These are phyloP conservation scores for Aspergillus aculeatinus DNA, from an alignment of 2,329 filamentous ascomycete genomes.

Conservation along the genomic window DNA sequence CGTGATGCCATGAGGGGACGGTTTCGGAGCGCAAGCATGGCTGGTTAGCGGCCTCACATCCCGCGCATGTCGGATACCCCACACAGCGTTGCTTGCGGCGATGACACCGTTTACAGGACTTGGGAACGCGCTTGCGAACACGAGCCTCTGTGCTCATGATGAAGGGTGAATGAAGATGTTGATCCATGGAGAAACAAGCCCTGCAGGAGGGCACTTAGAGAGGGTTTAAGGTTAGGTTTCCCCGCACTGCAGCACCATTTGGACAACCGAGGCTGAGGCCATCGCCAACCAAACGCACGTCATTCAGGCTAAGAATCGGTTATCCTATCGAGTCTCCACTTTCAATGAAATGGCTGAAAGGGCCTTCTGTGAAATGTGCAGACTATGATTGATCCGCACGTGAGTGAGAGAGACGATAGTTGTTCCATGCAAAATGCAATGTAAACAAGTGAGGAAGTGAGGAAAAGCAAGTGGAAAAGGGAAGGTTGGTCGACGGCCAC, in stretches of 20 bases:
- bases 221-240: not conserved
- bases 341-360: not conserved
- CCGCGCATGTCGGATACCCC: slow-evolving; percentile 21
- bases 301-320: not conserved
- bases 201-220: no score
- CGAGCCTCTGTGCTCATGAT: slow-evolving; percentile 7
- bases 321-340: not conserved
- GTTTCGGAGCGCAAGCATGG: slow-evolving; percentile 21
- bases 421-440: no score
- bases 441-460: no score
- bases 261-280: not conserved
- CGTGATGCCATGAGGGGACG: slow-evolving; percentile 25
- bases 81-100: slow-evolving; percentile 28
- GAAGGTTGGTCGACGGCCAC: no score
- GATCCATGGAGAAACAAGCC: not conserved
- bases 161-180: not conserved
- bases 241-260: not conserved
- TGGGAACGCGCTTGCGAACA: slow-evolving; percentile 24
- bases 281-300: not conserved
- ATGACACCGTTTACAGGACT: slow-evolving; percentile 25
- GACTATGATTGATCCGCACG: no score
- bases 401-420: no score
- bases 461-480: no score
- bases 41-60: slow-evolving; percentile 22
- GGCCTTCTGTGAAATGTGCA: not conserved